phyloP scores from a whole-genome alignment of 2,329 filamentous ascomycete species.

The Apiospora malaysiana region DNA sequence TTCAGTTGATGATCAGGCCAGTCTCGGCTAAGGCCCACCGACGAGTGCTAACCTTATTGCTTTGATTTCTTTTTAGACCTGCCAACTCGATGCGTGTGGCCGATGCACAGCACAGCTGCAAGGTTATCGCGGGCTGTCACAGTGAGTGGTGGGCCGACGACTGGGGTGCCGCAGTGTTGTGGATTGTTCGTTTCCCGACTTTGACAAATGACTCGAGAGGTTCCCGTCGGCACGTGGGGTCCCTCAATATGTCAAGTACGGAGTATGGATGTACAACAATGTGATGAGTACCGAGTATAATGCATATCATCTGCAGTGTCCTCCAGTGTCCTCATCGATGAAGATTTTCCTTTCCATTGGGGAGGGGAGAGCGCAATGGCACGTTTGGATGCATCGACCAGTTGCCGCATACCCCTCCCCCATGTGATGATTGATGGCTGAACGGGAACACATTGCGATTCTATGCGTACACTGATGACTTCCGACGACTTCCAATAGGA shows the following conservation, averaged over 20 bases:
- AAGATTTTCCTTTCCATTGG: neutral
- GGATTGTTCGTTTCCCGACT: neutral
- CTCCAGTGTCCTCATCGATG: neutral
- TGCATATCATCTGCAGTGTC: neutral
- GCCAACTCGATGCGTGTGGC: slow-evolving; percentile 8
- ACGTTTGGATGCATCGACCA: neutral
- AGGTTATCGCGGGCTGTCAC: slow-evolving; percentile 10
- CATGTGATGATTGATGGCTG: neutral
- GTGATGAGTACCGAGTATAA: no score
- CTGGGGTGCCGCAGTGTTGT: neutral
- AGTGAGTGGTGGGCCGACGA: neutral
- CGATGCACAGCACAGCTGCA: neutral
- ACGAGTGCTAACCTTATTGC: slow-evolving; percentile 14
- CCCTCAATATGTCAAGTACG: neutral
- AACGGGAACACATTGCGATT: neutral
- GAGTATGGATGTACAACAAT: no score
- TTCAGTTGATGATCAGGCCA: neutral
- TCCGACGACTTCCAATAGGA: neutral
- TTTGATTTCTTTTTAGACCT: slow-evolving; percentile 13
- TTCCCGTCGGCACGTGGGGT: slow-evolving; percentile 10
- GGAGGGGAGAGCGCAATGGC: neutral
- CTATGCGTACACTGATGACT: neutral
- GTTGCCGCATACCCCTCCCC: neutral
- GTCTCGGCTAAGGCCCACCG: neutral
- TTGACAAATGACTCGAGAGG: slow-evolving; percentile 1